phyloP scores from a whole-genome alignment of 1,139 yeast genomes.

The Scheffersomyces stambukii region DNA sequence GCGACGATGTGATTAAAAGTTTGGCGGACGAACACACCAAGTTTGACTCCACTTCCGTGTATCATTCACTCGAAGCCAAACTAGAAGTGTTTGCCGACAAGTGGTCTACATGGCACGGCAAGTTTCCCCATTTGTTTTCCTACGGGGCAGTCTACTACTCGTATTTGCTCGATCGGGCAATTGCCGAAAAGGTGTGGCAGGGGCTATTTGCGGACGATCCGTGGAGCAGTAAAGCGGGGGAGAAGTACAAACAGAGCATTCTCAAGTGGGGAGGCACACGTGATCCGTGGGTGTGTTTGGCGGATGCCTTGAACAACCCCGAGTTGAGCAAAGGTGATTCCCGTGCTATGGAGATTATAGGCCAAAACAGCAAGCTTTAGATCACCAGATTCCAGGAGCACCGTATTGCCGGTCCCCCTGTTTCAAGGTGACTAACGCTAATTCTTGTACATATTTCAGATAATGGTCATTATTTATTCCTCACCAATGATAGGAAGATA shows the following conservation, averaged over 20 bases:
- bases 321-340: constrained; percentile 63
- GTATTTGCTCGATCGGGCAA: constrained; percentile 86
- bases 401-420: too few relatives aligned
- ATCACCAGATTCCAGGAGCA: too few relatives aligned
- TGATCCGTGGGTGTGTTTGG: constrained; percentile 85
- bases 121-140: constrained; percentile 88
- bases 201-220: constrained; percentile 69
- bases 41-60: constrained; percentile 54
- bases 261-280: constrained; percentile 92
- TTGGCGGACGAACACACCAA: constrained; percentile 14
- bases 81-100: constrained; percentile 56
- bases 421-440: too few relatives aligned
- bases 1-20: constrained; percentile 34
- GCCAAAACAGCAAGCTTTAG: constrained; percentile 8
- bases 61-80: constrained; percentile 60
- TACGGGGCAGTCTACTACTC: constrained; percentile 95
- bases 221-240: constrained; percentile 68
- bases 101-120: constrained; percentile 86
- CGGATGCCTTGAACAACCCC: constrained; percentile 68
- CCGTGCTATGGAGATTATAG: constrained; percentile 70
- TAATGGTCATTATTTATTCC: too few relatives aligned
- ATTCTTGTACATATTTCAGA: too few relatives aligned
- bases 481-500: too few relatives aligned
- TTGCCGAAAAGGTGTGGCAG: constrained; percentile 83
- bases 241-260: constrained; percentile 63